Percentiles rank a stretch among this genome's conserved stretches.
These are phyloP conservation scores for Amaranthus palmeri DNA, from an alignment of 148 eudicot genomes.

Conservation along the genomic window DNA sequence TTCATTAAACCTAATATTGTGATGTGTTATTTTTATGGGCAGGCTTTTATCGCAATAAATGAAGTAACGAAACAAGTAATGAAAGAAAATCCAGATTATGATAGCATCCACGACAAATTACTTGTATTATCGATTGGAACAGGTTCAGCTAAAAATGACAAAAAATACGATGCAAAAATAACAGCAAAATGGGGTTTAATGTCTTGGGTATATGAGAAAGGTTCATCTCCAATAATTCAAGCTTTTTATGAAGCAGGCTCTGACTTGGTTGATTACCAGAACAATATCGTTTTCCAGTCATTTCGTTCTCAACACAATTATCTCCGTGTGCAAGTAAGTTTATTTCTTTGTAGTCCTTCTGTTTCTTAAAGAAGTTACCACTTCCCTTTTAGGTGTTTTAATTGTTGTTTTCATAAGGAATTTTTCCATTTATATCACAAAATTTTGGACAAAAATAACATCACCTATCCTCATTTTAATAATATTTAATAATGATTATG, in stretches of 20 bases:
- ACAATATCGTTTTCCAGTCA: constrained; percentile 28
- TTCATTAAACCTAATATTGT: no score
- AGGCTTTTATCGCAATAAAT: constrained; percentile 32
- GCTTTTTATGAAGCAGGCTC: constrained; percentile 24
- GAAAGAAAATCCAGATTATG: constrained; percentile 27
- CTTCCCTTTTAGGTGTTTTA: no score
- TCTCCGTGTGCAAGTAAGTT: constrained; percentile 31
- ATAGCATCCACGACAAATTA: constrained; percentile 20
- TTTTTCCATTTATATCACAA: no score
- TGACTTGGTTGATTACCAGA: constrained; percentile 34
- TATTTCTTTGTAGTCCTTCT: no score
- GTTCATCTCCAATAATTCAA: constrained; percentile 27
- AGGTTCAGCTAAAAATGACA: constrained; percentile 32
- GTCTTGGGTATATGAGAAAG: constrained; percentile 29
- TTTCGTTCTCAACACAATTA: constrained; percentile 27
- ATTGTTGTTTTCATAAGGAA: no score
- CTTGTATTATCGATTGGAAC: constrained; percentile 54
- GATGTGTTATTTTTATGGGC: background rate
- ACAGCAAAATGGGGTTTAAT: constrained; percentile 41
- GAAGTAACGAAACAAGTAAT: constrained; percentile 41
- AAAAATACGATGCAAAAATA: constrained; percentile 32
- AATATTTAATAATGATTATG: no score
- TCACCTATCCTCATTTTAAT: no score
- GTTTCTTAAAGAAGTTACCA: no score
- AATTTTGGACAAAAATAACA: no score